Percentiles rank a stretch among this genome's conserved stretches.
phyloP scores from a whole-genome alignment of 2,329 filamentous ascomycete species.

The Pseudogymnoascus pannorum region DNA sequence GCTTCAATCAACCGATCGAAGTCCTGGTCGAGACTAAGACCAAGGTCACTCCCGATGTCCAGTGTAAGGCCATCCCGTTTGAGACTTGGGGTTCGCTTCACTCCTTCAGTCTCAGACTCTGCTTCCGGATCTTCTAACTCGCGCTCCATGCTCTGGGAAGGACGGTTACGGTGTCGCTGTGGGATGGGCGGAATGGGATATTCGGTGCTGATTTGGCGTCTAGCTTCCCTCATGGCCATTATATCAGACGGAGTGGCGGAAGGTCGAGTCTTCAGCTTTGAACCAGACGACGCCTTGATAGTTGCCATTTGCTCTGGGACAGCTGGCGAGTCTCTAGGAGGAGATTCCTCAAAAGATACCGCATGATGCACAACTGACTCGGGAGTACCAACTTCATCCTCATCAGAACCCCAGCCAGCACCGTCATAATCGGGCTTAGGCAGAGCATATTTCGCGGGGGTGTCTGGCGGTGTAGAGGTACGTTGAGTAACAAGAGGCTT shows the following conservation, averaged over 20 bases:
- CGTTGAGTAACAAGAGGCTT: background rate
- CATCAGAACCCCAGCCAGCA: slow-evolving; percentile 51
- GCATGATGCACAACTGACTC: slow-evolving; percentile 85
- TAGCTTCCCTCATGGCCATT: slow-evolving; percentile 74
- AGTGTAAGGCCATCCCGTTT: slow-evolving; percentile 78
- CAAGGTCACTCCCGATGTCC: slow-evolving; percentile 53
- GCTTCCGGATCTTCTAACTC: slow-evolving; percentile 20
- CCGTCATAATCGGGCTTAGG: slow-evolving; percentile 59
- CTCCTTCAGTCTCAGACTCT: slow-evolving; percentile 33
- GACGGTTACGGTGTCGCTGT: slow-evolving; percentile 49
- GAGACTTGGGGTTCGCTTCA: slow-evolving; percentile 58
- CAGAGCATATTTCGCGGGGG: slow-evolving; percentile 28
- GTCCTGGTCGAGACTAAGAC: slow-evolving; percentile 81
- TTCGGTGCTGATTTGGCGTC: slow-evolving; percentile 77
- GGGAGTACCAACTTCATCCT: slow-evolving; percentile 63
- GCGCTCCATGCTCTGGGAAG: slow-evolving; percentile 41
- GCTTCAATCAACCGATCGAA: slow-evolving; percentile 92
- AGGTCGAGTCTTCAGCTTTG: slow-evolving; percentile 79
- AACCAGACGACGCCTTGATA: slow-evolving; percentile 73
- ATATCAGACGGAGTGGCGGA: slow-evolving; percentile 84
- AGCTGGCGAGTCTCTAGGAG: slow-evolving; percentile 41
- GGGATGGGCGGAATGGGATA: slow-evolving; percentile 56
- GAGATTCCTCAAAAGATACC: slow-evolving; percentile 33
- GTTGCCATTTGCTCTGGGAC: slow-evolving; percentile 81
- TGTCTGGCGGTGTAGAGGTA: slow-evolving; percentile 19